phyloP scores from a whole-genome alignment of 768 basidiomycete species.

The Pisolithus microcarpus region DNA sequence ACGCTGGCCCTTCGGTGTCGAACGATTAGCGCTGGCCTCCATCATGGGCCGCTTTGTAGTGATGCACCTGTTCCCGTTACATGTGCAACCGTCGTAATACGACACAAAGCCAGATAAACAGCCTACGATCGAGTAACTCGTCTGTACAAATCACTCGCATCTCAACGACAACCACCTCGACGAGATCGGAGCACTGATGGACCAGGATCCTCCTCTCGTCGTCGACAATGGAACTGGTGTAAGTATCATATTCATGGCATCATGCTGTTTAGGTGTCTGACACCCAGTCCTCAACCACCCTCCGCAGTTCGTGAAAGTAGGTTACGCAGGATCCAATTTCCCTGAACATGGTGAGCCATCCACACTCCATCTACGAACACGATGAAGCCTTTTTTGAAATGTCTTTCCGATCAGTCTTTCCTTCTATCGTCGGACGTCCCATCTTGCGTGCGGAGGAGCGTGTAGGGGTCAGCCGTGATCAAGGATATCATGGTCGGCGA shows the following conservation, averaged over 20 bases:
- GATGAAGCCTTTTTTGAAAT: background rate
- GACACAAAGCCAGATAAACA: conserved; percentile 20
- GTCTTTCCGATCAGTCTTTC: conserved; percentile 58
- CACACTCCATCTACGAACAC: background rate
- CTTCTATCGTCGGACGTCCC: conserved; percentile 93
- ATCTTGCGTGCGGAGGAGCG: conserved; percentile 98
- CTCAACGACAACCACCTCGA: background rate
- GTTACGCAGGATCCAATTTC: conserved; percentile 90
- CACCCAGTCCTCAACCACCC: background rate
- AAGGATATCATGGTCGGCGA: conserved; percentile 99
- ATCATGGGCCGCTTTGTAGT: background rate
- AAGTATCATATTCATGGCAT: conserved; percentile 25
- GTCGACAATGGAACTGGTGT: conserved; percentile 90
- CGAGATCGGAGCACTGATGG: conserved; percentile 16
- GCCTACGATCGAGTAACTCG: background rate
- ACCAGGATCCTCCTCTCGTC: conserved; percentile 48
- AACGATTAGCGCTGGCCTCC: background rate
- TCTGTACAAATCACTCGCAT: background rate
- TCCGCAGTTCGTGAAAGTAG: conserved; percentile 82
- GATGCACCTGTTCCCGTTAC: background rate
- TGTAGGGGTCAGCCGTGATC: conserved; percentile 75
- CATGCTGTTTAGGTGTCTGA: conserved; percentile 3
- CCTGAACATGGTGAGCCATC: conserved; percentile 72
- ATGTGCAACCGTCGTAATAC: too few species aligned
- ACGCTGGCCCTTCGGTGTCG: conserved; percentile 1